Conservation (phyloP, 257 asterid genomes). For the Solanum lignicaule region DNA sequence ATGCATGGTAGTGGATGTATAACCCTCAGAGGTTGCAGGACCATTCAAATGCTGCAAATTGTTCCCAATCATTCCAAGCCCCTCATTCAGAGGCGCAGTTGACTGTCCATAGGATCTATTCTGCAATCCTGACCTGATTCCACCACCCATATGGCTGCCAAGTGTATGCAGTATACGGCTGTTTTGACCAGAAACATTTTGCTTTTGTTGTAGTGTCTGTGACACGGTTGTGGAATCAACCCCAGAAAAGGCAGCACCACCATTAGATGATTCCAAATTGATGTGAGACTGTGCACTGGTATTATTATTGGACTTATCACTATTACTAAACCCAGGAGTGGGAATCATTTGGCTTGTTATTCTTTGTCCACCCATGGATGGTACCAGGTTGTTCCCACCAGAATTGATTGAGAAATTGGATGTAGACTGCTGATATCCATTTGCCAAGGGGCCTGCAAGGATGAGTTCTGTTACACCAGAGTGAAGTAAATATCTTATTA, state of each 20-base stretch:
- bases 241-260: conserved; percentile 40
- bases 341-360: conserved; percentile 95
- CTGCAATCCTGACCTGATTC: conserved; percentile 64
- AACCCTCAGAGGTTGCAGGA: conserved; percentile 47
- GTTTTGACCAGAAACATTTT: conserved; percentile 65
- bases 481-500: conserved; percentile 8
- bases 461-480: conserved; percentile 16
- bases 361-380: conserved; percentile 61
- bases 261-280: conserved; percentile 50
- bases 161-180: conserved; percentile 68
- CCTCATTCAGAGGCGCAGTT: conserved; percentile 54
- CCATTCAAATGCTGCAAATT: conserved; percentile 42
- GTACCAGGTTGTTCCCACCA: conserved; percentile 48
- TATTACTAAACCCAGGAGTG: conserved; percentile 75
- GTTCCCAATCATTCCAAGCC: conserved; percentile 53
- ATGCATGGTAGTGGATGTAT: conserved; percentile 32
- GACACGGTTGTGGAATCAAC: conserved; percentile 50
- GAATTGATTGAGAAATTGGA: conserved; percentile 45
- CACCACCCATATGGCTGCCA: conserved; percentile 82
- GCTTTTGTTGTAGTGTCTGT: conserved; percentile 71
- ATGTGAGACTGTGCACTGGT: conserved; percentile 34
- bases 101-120: conserved; percentile 64
- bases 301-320: conserved; percentile 29
- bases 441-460: conserved; percentile 50
- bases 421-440: conserved; percentile 65